Evolutionary conservation across 2,329 filamentous ascomycete genomes (phyloP).

Genomic region (Epichloe coenophiala): DNA sequence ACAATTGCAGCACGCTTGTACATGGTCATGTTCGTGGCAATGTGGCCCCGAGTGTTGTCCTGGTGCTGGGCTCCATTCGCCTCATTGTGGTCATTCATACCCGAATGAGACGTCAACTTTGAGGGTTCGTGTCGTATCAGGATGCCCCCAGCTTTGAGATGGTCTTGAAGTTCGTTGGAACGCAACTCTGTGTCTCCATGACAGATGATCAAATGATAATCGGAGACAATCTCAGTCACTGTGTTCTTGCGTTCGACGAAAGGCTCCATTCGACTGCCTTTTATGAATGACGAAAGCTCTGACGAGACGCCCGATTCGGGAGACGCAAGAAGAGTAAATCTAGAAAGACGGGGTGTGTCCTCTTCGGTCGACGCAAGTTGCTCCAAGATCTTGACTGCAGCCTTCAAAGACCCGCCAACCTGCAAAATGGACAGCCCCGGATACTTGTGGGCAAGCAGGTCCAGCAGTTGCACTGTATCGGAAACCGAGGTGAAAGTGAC

Average conservation of each 20-base stretch:
- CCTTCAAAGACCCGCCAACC: slow-evolving; percentile 15
- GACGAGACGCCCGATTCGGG: slow-evolving; percentile 1
- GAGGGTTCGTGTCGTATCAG: slow-evolving; percentile 9
- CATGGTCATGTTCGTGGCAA: not conserved
- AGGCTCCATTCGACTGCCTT: slow-evolving; percentile 7
- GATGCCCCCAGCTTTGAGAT: slow-evolving; percentile 17
- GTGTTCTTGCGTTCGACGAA: slow-evolving; percentile 18
- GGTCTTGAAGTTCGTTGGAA: slow-evolving; percentile 8
- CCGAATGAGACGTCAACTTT: not conserved
- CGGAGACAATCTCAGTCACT: slow-evolving; percentile 10
- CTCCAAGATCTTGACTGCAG: slow-evolving; percentile 14
- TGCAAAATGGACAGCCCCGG: slow-evolving; percentile 26
- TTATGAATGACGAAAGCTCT: slow-evolving; percentile 4
- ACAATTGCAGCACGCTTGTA: not conserved
- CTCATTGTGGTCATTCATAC: not conserved
- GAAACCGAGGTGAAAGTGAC: slow-evolving; percentile 12
- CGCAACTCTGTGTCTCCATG: slow-evolving; percentile 9
- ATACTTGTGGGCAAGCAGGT: slow-evolving; percentile 24
- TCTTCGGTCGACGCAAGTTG: slow-evolving; percentile 10
- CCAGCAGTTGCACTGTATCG: slow-evolving; percentile 15
- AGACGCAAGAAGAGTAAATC: slow-evolving; percentile 18
- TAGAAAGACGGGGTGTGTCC: slow-evolving; percentile 20
- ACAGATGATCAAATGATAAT: slow-evolving; percentile 22
- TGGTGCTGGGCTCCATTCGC: not conserved
- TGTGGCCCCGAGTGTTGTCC: not conserved